phyloP scores from a whole-genome alignment of 768 basidiomycete genomes.

The Boletus rubroflammeus region DNA sequence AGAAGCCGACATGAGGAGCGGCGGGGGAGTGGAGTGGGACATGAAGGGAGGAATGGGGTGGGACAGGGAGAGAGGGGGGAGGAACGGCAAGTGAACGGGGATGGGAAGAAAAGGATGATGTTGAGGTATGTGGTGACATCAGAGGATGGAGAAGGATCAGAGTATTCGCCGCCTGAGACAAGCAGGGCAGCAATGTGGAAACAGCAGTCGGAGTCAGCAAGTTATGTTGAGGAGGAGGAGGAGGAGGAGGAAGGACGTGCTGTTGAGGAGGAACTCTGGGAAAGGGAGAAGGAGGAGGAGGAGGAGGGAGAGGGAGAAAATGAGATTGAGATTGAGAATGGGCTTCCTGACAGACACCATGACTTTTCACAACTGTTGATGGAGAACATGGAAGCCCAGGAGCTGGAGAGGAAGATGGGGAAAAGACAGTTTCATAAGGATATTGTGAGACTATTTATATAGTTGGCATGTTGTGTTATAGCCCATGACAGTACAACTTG shows the following conservation, averaged over 20 bases:
- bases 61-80: background rate
- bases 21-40: no score
- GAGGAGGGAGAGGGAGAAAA: background rate
- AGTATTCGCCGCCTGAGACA: constrained; percentile 29
- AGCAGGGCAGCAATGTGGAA: constrained; percentile 29
- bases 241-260: constrained; percentile 4
- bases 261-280: constrained; percentile 10
- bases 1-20: background rate
- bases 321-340: accelerated
- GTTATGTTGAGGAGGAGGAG: background rate
- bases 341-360: background rate
- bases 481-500: background rate
- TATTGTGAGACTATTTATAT: constrained; percentile 13
- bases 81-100: no score
- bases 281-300: no score
- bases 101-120: background rate
- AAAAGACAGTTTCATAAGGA: constrained; percentile 7
- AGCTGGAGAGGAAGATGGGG: constrained; percentile 19
- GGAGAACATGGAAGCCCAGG: constrained; percentile 1
- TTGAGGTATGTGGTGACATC: constrained; percentile 13
- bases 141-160: constrained; percentile 13
- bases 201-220: constrained; percentile 7
- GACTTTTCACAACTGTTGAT: constrained; percentile 10
- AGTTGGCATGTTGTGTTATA: background rate
- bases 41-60: background rate